Base-by-base conservation (phyloP, 768 basidiomycete genomes). In the Russula foetens region DNA sequence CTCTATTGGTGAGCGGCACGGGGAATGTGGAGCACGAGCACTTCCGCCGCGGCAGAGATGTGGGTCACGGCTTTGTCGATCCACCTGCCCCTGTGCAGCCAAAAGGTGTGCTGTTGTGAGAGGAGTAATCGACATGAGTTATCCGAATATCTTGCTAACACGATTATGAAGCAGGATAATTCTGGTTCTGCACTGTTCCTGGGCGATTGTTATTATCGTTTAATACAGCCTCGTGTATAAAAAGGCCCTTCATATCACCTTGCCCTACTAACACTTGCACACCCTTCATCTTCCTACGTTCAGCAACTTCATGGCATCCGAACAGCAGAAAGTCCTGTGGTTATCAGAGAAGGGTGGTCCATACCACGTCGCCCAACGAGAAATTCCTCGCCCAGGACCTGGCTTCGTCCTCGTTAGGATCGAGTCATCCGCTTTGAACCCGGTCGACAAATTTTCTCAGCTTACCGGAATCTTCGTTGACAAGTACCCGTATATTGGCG, bases 401-500 rank as follows among this genome's bases (percentile, higher is more conserved):
- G 63, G 66, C 33, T 51, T 55, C 31, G 41, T 67, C 15, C 63
- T 67, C 28, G 61, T 68, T 31, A 68, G 61, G 55, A 53, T 67
- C 28, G 43, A 46, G 6, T 47, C 59, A 28, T 53, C 51, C 21
- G 64, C 61, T 1, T 45, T 70, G 35, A 68, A 71, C 26, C 69
- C 69, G 3, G 66, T 53, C 19, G 63, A 60, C 55, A 28, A 47
- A 7, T 59, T 61, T 39, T 58, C 59, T 43, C 66, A 61, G 4
- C 58, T 53, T 15, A 54, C 45, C 28, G 68, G 62, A 19, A 31
- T 62, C 7, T 53, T 70, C 56, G 59, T 64, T 50, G 60, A 70
- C 28, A 26, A 59, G 41, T 71, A 48, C 55, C 71, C 66, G 19
- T 47, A 44, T 39, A 56, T 70, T 17, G 38, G 64, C 17, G 71